phyloP scores from a whole-genome alignment of 768 basidiomycete genomes.

The Clavaria fumosa region DNA sequence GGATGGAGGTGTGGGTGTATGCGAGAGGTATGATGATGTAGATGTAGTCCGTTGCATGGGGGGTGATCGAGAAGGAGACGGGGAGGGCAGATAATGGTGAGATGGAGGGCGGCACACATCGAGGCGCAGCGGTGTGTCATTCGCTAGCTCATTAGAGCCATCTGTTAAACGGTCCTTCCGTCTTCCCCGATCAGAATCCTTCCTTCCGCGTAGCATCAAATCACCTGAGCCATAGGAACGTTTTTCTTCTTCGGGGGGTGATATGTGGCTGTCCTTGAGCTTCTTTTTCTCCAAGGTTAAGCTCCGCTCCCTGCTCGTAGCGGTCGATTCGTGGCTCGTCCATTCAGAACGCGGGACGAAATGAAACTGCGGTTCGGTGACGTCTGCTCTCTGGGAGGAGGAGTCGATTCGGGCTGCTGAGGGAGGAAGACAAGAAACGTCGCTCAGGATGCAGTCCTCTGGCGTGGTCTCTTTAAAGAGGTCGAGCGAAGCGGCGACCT shows the following conservation, averaged over 20 bases:
- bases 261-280: no score
- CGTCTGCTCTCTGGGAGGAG: conserved; percentile 31
- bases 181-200: no score
- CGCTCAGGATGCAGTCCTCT: conserved; percentile 18
- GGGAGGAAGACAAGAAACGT: conserved; percentile 14
- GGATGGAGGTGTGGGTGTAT: conserved; percentile 11
- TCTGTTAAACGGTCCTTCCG: conserved; percentile 35
- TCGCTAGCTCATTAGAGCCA: conserved; percentile 19
- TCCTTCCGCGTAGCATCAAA: conserved; percentile 20
- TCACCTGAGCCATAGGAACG: conserved; percentile 15
- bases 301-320: conserved; percentile 54
- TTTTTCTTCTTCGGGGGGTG: conserved; percentile 37
- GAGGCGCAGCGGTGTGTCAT: conserved; percentile 20
- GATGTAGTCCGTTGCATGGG: no score
- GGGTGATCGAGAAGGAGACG: conserved; percentile 37
- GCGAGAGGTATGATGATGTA: conserved; percentile 18
- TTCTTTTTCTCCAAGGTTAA: conserved; percentile 41
- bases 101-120: conserved; percentile 28
- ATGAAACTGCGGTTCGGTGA: conserved; percentile 57
- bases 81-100: conserved; percentile 37
- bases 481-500: conserved; percentile 70
- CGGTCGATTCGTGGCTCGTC: conserved; percentile 67
- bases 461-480: conserved; percentile 71
- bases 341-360: conserved; percentile 77
- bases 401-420: conserved; percentile 18